phyloP scores from a whole-genome alignment of 1,284 basidiomycete species.

The Schizophyllum commune region DNA sequence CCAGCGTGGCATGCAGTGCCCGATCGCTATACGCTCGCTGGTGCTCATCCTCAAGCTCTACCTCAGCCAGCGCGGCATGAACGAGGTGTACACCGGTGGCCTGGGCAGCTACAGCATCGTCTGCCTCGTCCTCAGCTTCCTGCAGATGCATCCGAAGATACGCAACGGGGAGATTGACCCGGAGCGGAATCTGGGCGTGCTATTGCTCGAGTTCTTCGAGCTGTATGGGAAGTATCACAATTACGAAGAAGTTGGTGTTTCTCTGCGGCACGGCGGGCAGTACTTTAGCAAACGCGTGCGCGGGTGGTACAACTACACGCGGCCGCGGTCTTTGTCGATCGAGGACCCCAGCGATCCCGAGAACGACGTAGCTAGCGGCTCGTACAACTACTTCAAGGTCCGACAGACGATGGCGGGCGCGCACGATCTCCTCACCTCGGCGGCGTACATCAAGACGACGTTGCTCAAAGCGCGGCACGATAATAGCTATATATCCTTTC shows the following conservation, averaged over 20 bases:
- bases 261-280: conserved; percentile 74
- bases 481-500: conserved; percentile 38
- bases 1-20: conserved; percentile 55
- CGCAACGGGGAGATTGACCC: conserved; percentile 84
- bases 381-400: conserved; percentile 80
- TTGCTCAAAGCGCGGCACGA: conserved; percentile 47
- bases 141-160: conserved; percentile 97
- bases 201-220: conserved; percentile 96
- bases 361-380: conserved; percentile 90
- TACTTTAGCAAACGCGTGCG: conserved; percentile 77
- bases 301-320: conserved; percentile 69
- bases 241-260: conserved; percentile 87
- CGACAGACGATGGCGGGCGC: conserved; percentile 83
- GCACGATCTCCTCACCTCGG: conserved; percentile 72
- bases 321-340: conserved; percentile 68
- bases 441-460: conserved; percentile 49
- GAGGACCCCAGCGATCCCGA: conserved; percentile 96
- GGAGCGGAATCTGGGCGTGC: conserved; percentile 80
- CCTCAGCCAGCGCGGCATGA: conserved; percentile 86
- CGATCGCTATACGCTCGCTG: conserved; percentile 64
- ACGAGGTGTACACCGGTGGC: conserved; percentile 95
- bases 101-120: conserved; percentile 94
- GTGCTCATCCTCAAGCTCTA: conserved; percentile 89
- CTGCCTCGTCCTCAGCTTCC: conserved; percentile 86
- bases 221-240: conserved; percentile 92